Conservation (phyloP, 2,329 filamentous ascomycete species). For the Westerdykella aurantiaca region DNA sequence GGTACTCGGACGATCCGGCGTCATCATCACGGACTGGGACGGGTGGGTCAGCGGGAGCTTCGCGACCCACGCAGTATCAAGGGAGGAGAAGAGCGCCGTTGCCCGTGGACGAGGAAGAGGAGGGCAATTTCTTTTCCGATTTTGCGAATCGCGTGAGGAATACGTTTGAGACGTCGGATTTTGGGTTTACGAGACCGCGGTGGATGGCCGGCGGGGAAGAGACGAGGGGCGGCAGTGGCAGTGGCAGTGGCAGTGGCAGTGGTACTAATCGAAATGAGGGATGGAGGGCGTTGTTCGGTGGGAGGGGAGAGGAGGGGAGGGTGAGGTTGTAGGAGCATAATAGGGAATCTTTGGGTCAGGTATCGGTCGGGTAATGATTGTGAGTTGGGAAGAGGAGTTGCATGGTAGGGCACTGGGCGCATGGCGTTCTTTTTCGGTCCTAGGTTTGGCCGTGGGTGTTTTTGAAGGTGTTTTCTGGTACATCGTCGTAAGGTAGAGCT, state of each 20-base stretch:
- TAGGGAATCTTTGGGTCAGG: not conserved
- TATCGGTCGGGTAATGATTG: too few species aligned
- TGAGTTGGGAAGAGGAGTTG: too few species aligned
- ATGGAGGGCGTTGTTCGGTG: constrained; percentile 28
- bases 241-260: constrained; percentile 7
- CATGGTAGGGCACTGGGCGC: too few species aligned
- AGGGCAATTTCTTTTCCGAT: constrained; percentile 77
- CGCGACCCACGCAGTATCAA: constrained; percentile 3
- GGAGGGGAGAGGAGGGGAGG: constrained; percentile 28
- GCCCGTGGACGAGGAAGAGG: constrained; percentile 50
- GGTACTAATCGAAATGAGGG: constrained; percentile 15
- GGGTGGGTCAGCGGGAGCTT: not conserved
- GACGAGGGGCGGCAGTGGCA: constrained; percentile 5
- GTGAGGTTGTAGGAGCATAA: constrained; percentile 20
- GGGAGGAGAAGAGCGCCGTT: constrained; percentile 19
- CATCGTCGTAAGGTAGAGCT: too few species aligned
- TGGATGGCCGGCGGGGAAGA: constrained; percentile 64
- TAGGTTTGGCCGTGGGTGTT: too few species aligned
- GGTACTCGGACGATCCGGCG: constrained; percentile 20
- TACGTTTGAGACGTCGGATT: constrained; percentile 70
- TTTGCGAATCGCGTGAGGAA: constrained; percentile 85
- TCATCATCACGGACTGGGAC: not conserved
- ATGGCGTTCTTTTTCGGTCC: too few species aligned
- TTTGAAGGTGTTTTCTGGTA: too few species aligned
- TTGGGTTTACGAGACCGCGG: constrained; percentile 56